phyloP scores from a whole-genome alignment of 2,329 filamentous ascomycete species.

The Plectosphaerella sp. region DNA sequence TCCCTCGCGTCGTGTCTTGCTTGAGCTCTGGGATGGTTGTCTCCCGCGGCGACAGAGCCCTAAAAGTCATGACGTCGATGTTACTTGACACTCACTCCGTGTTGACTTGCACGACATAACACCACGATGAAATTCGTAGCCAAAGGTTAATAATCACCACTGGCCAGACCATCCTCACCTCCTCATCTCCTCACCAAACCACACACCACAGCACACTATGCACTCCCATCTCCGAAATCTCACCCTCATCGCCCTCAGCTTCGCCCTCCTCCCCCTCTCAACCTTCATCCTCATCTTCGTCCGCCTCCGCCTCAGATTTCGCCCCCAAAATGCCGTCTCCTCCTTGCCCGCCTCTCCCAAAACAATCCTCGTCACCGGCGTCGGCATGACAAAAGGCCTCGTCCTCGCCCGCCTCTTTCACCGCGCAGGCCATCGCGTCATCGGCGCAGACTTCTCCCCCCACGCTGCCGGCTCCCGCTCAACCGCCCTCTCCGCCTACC shows the following conservation, averaged over 20 bases:
- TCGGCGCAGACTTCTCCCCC: constrained; percentile 63
- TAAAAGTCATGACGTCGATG: no score
- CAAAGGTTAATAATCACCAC: no score
- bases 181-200: not conserved
- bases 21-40: no score
- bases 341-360: constrained; percentile 4
- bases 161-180: no score
- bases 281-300: constrained; percentile 1
- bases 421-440: constrained; percentile 60
- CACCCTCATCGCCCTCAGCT: not conserved
- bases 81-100: no score
- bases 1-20: no score
- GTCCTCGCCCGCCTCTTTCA: constrained; percentile 62
- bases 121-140: no score
- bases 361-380: constrained; percentile 66
- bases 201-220: not conserved
- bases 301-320: not conserved
- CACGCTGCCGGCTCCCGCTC: constrained; percentile 55
- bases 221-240: not conserved
- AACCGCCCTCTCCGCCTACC: constrained; percentile 48
- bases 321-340: not conserved
- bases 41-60: no score
- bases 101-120: no score
- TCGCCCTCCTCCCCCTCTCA: constrained; percentile 6
- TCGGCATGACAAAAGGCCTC: constrained; percentile 69